Evolutionary conservation across 345 rosid genomes (phyloP).

Genomic region (Mallotus nudiflorus): DNA sequence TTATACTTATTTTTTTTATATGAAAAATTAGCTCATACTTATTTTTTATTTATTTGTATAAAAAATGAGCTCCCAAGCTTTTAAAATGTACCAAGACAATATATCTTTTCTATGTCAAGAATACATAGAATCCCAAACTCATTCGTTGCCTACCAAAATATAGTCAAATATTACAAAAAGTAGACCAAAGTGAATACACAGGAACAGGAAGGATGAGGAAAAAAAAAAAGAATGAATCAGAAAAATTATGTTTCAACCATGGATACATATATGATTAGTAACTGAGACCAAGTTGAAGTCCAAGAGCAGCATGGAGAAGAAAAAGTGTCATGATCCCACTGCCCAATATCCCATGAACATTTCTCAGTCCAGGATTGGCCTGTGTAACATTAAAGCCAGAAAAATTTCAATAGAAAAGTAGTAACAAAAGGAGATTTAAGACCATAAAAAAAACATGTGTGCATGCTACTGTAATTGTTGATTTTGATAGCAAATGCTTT

Average conservation of each 20-base stretch:
- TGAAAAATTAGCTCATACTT: too few species aligned
- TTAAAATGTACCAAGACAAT: too few species aligned
- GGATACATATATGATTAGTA: constrained; percentile 31
- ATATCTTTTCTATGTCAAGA: too few species aligned
- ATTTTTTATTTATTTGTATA: too few species aligned
- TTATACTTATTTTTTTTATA: too few species aligned
- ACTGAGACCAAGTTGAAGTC: constrained; percentile 89
- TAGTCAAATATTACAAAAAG: too few species aligned
- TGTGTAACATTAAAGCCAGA: constrained; percentile 27
- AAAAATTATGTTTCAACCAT: not conserved
- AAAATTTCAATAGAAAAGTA: not conserved
- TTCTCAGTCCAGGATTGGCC: constrained; percentile 82
- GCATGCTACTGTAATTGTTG: not conserved
- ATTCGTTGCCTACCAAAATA: too few species aligned
- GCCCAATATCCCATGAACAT: constrained; percentile 81
- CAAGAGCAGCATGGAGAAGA: constrained; percentile 72
- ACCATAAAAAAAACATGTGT: too few species aligned
- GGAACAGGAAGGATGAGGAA: too few species aligned
- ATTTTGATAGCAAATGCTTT: not conserved
- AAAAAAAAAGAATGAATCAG: not conserved
- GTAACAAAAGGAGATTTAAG: not conserved
- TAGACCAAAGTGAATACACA: too few species aligned
- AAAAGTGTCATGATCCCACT: constrained; percentile 91
- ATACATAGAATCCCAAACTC: too few species aligned
- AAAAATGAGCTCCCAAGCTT: too few species aligned